These are phyloP conservation scores for Kondoa malvinella DNA, from an alignment of 768 basidiomycete genomes.

Conservation along the genomic window DNA sequence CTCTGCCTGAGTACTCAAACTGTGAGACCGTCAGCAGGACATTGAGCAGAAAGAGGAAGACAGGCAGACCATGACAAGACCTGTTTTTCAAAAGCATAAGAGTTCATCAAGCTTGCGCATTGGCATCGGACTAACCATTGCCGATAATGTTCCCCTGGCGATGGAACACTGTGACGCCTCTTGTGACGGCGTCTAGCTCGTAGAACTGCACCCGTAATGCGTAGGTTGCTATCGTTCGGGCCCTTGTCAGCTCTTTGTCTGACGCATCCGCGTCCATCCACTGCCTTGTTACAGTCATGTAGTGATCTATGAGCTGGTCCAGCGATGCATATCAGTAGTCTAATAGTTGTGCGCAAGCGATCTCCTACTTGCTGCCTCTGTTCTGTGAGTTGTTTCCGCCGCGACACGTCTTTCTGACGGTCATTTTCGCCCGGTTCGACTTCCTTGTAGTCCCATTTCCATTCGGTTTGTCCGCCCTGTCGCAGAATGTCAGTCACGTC, in stretches of 20 bases:
- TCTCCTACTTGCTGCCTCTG: background rate
- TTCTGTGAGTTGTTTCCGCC: background rate
- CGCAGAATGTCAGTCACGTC: background rate
- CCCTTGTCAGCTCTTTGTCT: background rate
- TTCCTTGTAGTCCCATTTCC: conserved; percentile 23
- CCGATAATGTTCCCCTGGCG: conserved; percentile 21
- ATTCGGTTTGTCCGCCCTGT: conserved; percentile 12
- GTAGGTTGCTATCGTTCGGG: conserved; percentile 13
- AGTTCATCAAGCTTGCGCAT: no score
- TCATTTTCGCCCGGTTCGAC: conserved; percentile 23
- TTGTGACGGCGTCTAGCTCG: conserved; percentile 21
- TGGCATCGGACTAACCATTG: no score
- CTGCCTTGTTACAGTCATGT: conserved; percentile 15
- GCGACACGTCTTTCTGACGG: conserved; percentile 8
- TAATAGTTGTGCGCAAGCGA: no score
- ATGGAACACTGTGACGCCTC: conserved; percentile 19
- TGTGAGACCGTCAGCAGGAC: background rate
- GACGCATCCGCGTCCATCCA: conserved; percentile 15
- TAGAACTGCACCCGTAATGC: conserved; percentile 23
- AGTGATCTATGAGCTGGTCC: conserved; percentile 16
- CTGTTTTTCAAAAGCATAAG: background rate
- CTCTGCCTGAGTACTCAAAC: background rate
- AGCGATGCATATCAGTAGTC: background rate
- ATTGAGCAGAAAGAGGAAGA: background rate
- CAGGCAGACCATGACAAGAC: background rate